Percentiles rank a stretch among this genome's conserved stretches.
phyloP scores from a whole-genome alignment of 768 basidiomycete genomes.

The Leccinellum luteum region DNA sequence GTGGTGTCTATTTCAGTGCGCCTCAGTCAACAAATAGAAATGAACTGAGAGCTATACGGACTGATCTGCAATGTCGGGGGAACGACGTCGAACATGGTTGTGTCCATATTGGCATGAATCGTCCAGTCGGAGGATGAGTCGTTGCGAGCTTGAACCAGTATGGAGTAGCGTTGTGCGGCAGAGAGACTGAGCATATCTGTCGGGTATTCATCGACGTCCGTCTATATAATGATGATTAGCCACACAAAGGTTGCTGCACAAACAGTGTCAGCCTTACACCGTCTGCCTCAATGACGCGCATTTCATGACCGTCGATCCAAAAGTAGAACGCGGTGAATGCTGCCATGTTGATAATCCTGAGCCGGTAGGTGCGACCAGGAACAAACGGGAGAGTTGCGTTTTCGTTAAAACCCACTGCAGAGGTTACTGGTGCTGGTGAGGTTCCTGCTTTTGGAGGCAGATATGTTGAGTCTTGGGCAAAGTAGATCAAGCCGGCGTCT shows the following conservation, averaged over 20 bases:
- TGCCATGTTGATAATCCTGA: constrained; percentile 83
- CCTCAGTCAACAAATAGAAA: not conserved
- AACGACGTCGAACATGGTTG: constrained; percentile 82
- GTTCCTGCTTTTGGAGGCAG: constrained; percentile 55
- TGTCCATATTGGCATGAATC: constrained; percentile 90
- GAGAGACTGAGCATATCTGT: constrained; percentile 72
- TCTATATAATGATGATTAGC: constrained; percentile 37
- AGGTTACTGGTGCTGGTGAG: constrained; percentile 43
- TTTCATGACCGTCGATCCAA: constrained; percentile 87
- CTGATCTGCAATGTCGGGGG: constrained; percentile 74
- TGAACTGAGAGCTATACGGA: constrained; percentile 34
- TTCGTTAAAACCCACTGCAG: constrained; percentile 78
- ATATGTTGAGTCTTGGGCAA: constrained; percentile 72
- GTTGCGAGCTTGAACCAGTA: constrained; percentile 89
- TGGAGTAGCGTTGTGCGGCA: constrained; percentile 90
- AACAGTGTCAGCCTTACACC: constrained; percentile 48
- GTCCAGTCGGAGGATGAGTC: constrained; percentile 83
- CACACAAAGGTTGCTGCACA: not conserved
- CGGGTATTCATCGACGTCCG: constrained; percentile 71
- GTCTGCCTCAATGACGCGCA: constrained; percentile 82
- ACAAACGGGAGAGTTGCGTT: constrained; percentile 80
- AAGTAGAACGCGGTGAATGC: constrained; percentile 77
- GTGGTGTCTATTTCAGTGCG: constrained; percentile 60
- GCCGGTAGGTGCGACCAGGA: constrained; percentile 86
- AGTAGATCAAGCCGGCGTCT: constrained; percentile 86